phyloP scores from a whole-genome alignment of 208 protist species.

The Trypanosoma congolense region DNA sequence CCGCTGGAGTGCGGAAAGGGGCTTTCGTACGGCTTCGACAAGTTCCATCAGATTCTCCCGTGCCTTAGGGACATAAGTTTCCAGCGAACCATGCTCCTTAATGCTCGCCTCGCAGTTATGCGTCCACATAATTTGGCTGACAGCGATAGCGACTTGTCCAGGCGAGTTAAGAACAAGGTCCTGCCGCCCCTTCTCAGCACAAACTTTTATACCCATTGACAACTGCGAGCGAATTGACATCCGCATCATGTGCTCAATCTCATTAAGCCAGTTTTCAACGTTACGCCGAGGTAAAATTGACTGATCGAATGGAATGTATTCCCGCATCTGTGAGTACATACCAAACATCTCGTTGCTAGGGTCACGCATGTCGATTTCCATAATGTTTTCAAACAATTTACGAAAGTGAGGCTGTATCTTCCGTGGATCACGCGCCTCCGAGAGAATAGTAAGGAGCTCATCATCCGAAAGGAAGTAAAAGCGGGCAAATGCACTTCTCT shows the following conservation, averaged over 20 bases:
- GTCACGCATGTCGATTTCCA: constrained; percentile 84
- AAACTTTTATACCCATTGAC: constrained; percentile 77
- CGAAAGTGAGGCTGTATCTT: constrained; percentile 95
- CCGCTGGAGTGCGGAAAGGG: constrained; percentile 82
- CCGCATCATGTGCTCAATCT: constrained; percentile 95
- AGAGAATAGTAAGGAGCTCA: constrained; percentile 92
- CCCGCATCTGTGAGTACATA: constrained; percentile 94
- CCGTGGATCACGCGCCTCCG: constrained; percentile 92
- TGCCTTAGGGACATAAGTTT: constrained; percentile 76
- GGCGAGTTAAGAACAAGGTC: constrained; percentile 80
- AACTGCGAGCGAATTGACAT: constrained; percentile 86
- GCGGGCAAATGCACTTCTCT: constrained; percentile 90
- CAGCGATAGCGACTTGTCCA: constrained; percentile 90
- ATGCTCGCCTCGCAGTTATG: constrained; percentile 84
- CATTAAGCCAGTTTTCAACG: constrained; percentile 96
- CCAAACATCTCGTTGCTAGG: constrained; percentile 91
- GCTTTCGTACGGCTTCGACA: constrained; percentile 84
- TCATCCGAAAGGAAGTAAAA: constrained; percentile 94
- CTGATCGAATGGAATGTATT: constrained; percentile 92
- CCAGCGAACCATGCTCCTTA: constrained; percentile 76
- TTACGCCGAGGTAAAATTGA: constrained; percentile 92
- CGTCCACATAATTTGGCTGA: constrained; percentile 94
- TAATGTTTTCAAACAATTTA: constrained; percentile 96
- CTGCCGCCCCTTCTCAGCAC: constrained; percentile 55
- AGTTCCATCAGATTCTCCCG: constrained; percentile 86